A percentile compares a stretch with the other conserved stretches of the same genome.
These are phyloP conservation scores for Artomyces pyxidatus DNA, from an alignment of 768 basidiomycete species.

Conservation along the genomic window DNA sequence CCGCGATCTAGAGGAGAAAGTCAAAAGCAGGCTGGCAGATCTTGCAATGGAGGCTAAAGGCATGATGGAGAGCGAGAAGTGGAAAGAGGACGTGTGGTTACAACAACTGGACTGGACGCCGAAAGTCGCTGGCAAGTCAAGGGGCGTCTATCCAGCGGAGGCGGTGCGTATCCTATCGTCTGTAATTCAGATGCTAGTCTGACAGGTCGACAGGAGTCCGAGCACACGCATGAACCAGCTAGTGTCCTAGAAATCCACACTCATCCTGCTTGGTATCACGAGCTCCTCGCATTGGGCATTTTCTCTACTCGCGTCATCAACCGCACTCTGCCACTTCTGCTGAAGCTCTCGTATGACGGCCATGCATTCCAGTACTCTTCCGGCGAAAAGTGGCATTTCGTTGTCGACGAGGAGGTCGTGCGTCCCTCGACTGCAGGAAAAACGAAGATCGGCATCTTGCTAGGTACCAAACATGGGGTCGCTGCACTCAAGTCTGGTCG, in stretches of 20 bases:
- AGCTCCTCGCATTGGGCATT: constrained; percentile 36
- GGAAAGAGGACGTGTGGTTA: constrained; percentile 76
- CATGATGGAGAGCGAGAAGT: constrained; percentile 42
- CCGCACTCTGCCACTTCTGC: constrained; percentile 57
- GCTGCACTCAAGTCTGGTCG: constrained; percentile 34
- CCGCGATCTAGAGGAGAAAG: constrained; percentile 54
- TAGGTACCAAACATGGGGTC: constrained; percentile 40
- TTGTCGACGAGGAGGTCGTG: constrained; percentile 24
- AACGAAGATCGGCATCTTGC: constrained; percentile 36
- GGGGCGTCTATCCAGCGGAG: constrained; percentile 41
- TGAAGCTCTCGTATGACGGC: constrained; percentile 53
- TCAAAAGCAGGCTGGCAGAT: constrained; percentile 53
- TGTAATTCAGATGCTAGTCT: neutral
- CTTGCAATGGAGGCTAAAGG: constrained; percentile 53
- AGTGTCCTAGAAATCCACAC: neutral
- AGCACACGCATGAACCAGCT: neutral
- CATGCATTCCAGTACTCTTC: constrained; percentile 48
- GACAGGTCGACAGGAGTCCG: neutral
- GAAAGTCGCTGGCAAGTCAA: constrained; percentile 63
- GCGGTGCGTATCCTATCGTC: constrained; percentile 17
- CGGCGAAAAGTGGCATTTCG: constrained; percentile 63
- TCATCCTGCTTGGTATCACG: constrained; percentile 50
- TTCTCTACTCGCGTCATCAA: constrained; percentile 35
- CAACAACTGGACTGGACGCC: constrained; percentile 94
- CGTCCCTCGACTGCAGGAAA: constrained; percentile 38